These are phyloP conservation scores for Acacia melanoxylon DNA, from an alignment of 306 rosid genomes.

Conservation along the genomic window DNA sequence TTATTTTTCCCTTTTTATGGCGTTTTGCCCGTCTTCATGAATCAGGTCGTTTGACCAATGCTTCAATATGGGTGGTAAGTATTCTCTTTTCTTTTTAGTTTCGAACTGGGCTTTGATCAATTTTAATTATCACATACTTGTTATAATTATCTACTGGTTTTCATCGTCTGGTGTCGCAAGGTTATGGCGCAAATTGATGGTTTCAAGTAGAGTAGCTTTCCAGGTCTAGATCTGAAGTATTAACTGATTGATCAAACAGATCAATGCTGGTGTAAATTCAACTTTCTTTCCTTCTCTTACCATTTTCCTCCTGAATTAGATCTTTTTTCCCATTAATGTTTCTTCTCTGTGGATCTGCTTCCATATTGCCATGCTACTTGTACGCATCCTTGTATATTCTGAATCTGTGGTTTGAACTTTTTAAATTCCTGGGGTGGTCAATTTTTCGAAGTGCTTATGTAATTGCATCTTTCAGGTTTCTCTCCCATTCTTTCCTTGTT, in stretches of 20 bases:
- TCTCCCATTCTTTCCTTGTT: constrained; percentile 36
- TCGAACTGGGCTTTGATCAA: neutral
- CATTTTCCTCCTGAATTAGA: neutral
- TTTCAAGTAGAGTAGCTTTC: neutral
- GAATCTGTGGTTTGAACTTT: neutral
- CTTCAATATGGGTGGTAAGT: neutral
- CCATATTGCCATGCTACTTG: constrained; percentile 16
- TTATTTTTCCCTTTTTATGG: neutral
- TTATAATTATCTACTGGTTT: neutral
- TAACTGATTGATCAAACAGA: neutral
- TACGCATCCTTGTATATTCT: neutral
- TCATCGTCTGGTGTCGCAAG: neutral
- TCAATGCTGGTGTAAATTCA: neutral
- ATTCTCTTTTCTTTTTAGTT: neutral
- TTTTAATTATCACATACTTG: neutral
- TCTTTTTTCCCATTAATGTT: neutral
- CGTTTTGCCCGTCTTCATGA: neutral
- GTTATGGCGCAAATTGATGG: neutral
- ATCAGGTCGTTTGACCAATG: neutral
- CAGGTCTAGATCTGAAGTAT: neutral
- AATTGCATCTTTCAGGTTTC: constrained; percentile 44
- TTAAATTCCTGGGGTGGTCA: neutral
- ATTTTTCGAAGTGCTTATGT: constrained; percentile 28
- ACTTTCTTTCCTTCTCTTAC: neutral
- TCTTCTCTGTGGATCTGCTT: constrained; percentile 10